A percentile compares a stretch with the other conserved stretches of the same genome.
phyloP scores from a whole-genome alignment of 1,284 basidiomycete genomes.

The Tilletia indica region DNA sequence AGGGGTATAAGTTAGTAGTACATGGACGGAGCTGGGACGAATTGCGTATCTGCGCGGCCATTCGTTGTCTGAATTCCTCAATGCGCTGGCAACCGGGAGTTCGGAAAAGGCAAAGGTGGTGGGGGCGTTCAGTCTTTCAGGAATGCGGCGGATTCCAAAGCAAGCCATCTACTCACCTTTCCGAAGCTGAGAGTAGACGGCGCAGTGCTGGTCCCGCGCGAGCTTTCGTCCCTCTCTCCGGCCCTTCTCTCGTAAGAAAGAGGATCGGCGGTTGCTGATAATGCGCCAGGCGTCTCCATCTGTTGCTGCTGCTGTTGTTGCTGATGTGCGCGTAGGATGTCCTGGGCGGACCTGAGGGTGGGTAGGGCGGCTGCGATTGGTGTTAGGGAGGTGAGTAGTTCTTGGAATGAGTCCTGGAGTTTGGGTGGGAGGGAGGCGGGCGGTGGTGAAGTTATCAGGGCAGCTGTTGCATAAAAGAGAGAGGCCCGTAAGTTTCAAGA shows the following conservation, averaged over 20 bases:
- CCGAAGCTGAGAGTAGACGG: slow-evolving; percentile 2
- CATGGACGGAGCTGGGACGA: neutral
- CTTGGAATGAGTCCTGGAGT: neutral
- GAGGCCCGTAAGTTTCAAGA: neutral
- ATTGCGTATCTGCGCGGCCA: neutral
- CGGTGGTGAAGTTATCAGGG: neutral
- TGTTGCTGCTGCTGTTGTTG: no score
- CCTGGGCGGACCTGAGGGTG: neutral
- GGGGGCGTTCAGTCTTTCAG: neutral
- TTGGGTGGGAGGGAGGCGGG: neutral
- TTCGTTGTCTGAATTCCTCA: neutral
- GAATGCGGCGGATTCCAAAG: neutral
- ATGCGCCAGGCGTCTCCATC: no score
- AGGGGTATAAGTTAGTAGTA: neutral
- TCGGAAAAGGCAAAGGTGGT: neutral
- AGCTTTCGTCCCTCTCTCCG: neutral
- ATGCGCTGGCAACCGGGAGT: neutral
- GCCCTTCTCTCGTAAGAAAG: no score
- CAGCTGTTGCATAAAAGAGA: neutral
- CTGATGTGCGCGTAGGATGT: neutral
- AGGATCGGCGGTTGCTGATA: no score
- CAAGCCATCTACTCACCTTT: neutral
- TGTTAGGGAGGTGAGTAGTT: neutral
- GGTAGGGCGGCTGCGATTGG: neutral
- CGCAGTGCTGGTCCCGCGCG: neutral